Evolutionary conservation across 306 rosid genomes (phyloP).

Genomic region (Prunus campanulata): DNA sequence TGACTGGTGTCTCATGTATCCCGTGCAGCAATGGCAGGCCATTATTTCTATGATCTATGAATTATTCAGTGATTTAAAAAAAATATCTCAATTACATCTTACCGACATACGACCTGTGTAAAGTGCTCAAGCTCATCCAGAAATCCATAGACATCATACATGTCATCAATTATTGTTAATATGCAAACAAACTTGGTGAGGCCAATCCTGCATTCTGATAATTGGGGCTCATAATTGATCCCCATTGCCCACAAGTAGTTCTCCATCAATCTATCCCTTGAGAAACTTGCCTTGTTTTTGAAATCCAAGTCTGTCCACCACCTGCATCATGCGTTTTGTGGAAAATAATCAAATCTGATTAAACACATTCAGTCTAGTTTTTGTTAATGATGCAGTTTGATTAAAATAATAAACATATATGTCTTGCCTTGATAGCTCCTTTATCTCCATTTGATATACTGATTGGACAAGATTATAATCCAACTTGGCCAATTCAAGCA

Average conservation of each 20-base stretch:
- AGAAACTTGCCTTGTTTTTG: constrained; percentile 16
- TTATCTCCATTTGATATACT: constrained; percentile 18
- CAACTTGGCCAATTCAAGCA: constrained; percentile 34
- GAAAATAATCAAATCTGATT: too few relatives aligned
- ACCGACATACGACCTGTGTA: constrained; percentile 24
- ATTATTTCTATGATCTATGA: too few relatives aligned
- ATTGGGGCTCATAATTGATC: constrained; percentile 19
- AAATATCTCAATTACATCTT: not conserved
- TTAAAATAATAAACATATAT: not conserved
- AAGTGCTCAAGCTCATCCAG: constrained; percentile 33
- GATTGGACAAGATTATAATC: constrained; percentile 39
- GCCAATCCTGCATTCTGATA: constrained; percentile 31
- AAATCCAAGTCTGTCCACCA: constrained; percentile 35
- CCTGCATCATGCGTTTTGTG: not conserved
- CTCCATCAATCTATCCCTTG: constrained; percentile 35
- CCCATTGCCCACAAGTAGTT: constrained; percentile 36
- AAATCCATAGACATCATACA: constrained; percentile 34
- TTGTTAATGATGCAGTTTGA: not conserved
- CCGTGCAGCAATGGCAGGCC: too few relatives aligned
- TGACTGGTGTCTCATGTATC: too few relatives aligned
- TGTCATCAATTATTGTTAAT: constrained; percentile 28
- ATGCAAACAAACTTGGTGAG: constrained; percentile 37
- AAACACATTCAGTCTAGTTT: too few relatives aligned
- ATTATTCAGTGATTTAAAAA: too few relatives aligned
- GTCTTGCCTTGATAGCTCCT: constrained; percentile 24